Base-by-base conservation (phyloP, 2,329 filamentous ascomycete species). In the Bretziella fagacearum region DNA sequence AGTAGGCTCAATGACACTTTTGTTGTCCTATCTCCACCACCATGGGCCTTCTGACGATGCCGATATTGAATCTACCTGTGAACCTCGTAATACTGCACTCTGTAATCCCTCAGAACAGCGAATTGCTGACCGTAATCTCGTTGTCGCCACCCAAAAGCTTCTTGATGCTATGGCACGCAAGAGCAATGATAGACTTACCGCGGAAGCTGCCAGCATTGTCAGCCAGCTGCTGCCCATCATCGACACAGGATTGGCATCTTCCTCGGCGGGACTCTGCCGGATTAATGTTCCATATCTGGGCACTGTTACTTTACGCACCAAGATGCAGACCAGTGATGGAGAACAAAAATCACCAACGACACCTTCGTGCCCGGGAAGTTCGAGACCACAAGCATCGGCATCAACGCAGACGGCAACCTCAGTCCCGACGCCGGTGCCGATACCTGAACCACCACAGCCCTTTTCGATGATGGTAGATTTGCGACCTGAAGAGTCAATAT, bases 1-100 rank as follows among this genome's bases (percentile, higher is more conserved):
- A 3, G 66, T 73, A 1, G 69, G 69, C 0, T 63, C 65, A 29
- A 67, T 69, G 59, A 67, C 69, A 0, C 58, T 74, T 2, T 61
- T 71, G 22, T 58, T 74, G 0, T 66, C 67, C 0, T 68, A 74
- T 51, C 61, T 74, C 1, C 63, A 65, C 10, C 62, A 56, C 23
- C 53, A 46, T 17, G 6, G n/a, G 10, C 25, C 39, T 6, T 22
- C 11, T 11, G 23, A 40, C 7, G 17, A 25, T 4, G 17, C 23
- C 3, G 53, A 46, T 1, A 35, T 44, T 1, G 47, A 52, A 27
- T 17, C 33, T 4, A 11, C 23, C n/a, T 43, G 33, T 13, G 46
- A 44, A 17, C 13, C 43, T 15, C 26, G 37, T 6, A 36, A 37
- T 8, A 48, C 37, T 2, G 15, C 52, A 4, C 27, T 25, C 7